Conservation (phyloP, 768 basidiomycete species). For the Xanthoconium purpureum region DNA sequence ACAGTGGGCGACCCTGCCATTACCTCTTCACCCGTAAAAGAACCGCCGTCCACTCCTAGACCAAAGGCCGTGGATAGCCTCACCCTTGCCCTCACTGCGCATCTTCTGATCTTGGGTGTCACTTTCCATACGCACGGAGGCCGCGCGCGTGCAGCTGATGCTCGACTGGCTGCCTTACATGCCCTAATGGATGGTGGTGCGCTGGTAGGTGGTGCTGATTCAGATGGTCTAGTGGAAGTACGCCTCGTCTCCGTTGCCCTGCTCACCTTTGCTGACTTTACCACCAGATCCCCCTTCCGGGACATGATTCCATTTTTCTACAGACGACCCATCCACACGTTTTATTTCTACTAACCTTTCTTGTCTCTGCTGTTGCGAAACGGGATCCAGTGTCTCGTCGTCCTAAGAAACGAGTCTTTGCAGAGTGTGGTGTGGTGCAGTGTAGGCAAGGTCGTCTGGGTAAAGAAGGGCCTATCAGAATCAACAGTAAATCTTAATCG, state of each 20-base stretch:
- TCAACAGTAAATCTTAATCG: constrained; percentile 11
- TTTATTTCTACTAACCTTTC: constrained; percentile 61
- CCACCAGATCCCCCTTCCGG: constrained; percentile 29
- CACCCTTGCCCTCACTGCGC: constrained; percentile 46
- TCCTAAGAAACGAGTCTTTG: constrained; percentile 71
- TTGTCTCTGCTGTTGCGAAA: constrained; percentile 63
- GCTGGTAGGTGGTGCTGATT: constrained; percentile 34
- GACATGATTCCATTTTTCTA: constrained; percentile 46
- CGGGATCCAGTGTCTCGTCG: constrained; percentile 71
- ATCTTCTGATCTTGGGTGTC: constrained; percentile 60
- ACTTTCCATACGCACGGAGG: constrained; percentile 63
- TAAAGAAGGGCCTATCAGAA: constrained; percentile 7
- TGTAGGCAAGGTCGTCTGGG: constrained; percentile 45
- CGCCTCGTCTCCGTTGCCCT: constrained; percentile 19
- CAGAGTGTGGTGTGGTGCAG: constrained; percentile 52
- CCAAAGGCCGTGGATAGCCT: constrained; percentile 30
- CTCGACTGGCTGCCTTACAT: constrained; percentile 58
- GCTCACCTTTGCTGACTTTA: background rate
- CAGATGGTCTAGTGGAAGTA: constrained; percentile 41
- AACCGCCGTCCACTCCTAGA: background rate
- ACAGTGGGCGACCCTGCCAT: background rate
- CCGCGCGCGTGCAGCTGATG: constrained; percentile 43
- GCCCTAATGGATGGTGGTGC: constrained; percentile 62
- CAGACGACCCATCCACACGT: constrained; percentile 68
- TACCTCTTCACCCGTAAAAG: constrained; percentile 1